These are phyloP conservation scores for Salix brachista DNA, from an alignment of 345 rosid species.

Conservation along the genomic window DNA sequence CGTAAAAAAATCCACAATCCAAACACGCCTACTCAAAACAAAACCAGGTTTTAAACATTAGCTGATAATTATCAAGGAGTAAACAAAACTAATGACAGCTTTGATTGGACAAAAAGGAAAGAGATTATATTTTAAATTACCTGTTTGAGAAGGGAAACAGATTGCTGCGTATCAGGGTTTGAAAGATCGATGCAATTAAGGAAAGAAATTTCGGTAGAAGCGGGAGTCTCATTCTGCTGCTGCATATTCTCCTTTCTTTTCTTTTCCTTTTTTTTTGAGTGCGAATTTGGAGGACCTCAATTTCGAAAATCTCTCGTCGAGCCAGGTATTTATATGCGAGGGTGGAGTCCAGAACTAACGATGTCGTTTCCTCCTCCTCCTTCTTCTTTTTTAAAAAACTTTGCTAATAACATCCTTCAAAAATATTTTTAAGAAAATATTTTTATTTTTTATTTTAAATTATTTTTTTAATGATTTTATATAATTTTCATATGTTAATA, in stretches of 20 bases:
- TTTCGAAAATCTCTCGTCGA: not conserved
- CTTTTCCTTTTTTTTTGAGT: not conserved
- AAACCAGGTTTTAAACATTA: not conserved
- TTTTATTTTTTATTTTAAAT: too few relatives aligned
- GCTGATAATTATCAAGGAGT: not conserved
- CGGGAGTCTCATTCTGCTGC: not conserved
- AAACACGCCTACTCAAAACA: slow-evolving; percentile 54
- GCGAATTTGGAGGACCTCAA: not conserved
- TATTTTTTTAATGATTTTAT: too few relatives aligned
- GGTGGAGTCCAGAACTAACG: not conserved
- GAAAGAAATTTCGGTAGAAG: slow-evolving; percentile 19
- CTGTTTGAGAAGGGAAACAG: slow-evolving; percentile 58
- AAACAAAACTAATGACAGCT: not conserved
- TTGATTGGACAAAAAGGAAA: not conserved
- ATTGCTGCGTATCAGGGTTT: slow-evolving; percentile 24
- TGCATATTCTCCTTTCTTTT: not conserved
- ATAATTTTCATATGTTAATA: too few relatives aligned
- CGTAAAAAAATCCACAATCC: slow-evolving; percentile 80
- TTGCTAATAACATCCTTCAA: too few relatives aligned
- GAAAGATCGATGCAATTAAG: slow-evolving; percentile 68
- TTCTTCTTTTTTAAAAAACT: too few relatives aligned
- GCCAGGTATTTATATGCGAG: too few relatives aligned
- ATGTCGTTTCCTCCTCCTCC: not conserved
- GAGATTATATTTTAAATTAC: slow-evolving; percentile 8
- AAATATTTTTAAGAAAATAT: too few relatives aligned